Evolutionary conservation across 371 early-diverging fungal species (phyloP), one percentile per base, ranked within the genome.

Genomic region (Gilbertella persicaria): DNA sequence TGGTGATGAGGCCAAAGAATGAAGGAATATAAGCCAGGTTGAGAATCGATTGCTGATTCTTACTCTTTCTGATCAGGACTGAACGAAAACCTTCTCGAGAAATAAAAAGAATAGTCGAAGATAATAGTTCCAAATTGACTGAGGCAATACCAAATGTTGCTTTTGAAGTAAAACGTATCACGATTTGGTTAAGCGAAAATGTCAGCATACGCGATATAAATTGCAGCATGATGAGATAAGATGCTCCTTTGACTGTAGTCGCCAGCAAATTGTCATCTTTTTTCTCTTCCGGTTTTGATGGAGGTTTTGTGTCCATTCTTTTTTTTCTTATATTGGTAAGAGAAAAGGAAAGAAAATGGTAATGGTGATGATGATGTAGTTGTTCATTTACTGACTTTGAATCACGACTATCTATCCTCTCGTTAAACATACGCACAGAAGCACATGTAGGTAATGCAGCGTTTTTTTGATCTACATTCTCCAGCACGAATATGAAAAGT

Each of bases 11-110:
- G 3, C 95, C 95, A 8, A 85, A 55, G 1, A 62, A 62, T 14
- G 88, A 78, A 2, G 94, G 89, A 13, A 93, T 66, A 51, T 86
- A 88, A 7, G 93, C 80, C 29, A 91, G 71, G 60, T 94, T 94
- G 43, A 92, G 79, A 1, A 90, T 62, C 43, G 73, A 73, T 65
- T 91, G 91, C 12, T 77, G 75, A 41, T 53, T 54, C 45, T 42
- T 62, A 21, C 51, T 58, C n/a, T 67, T 49, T 30, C 83, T 71
- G 37, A 95, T 62, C 21, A 93, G 64, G 0, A 93, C 95, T 71
- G 88, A 88, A 20, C 98, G 83, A 42, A 95, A 83, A 19, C 88
- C 88, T 66, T 98, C 98, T 10, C 98, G 79, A 0, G 95, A 93
- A 20, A 98, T 79, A 67, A 97, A 96, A 39, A 97, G 72, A 37